Percentiles rank a stretch among this genome's conserved stretches.
These are phyloP conservation scores for Lophiotrema nucula DNA, from an alignment of 495 filamentous ascomycete species.

Conservation along the genomic window DNA sequence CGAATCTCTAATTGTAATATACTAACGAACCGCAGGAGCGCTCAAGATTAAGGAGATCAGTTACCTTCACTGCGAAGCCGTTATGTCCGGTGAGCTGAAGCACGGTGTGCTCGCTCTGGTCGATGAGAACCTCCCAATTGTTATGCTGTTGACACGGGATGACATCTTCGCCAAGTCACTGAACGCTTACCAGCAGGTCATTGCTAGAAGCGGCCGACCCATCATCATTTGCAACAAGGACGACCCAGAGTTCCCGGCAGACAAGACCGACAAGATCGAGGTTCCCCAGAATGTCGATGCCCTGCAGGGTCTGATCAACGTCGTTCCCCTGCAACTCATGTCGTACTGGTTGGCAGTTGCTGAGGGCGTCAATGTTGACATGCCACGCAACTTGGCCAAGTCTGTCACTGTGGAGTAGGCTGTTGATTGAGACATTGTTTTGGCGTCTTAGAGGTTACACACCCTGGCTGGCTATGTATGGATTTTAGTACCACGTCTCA, in stretches of 20 bases:
- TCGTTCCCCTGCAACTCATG: constrained; percentile 95
- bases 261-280: constrained; percentile 92
- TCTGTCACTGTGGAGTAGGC: constrained; percentile 93
- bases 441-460: constrained; percentile 30
- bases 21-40: constrained; percentile 47
- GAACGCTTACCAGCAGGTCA: constrained; percentile 98
- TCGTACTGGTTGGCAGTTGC: constrained; percentile 97
- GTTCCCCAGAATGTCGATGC: constrained; percentile 93
- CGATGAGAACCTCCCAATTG: constrained; percentile 96
- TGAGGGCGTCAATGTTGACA: constrained; percentile 95
- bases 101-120: constrained; percentile 96
- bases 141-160: constrained; percentile 98
- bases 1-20: not conserved
- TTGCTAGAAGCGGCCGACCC: constrained; percentile 88
- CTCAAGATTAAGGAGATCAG: constrained; percentile 99
- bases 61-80: constrained; percentile 97
- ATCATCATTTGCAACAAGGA: constrained; percentile 96
- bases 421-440: not conserved
- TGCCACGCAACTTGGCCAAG: constrained; percentile 97
- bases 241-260: constrained; percentile 83
- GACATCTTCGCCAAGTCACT: constrained; percentile 94
- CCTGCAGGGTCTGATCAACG: constrained; percentile 93
- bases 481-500: constrained; percentile 8
- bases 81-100: constrained; percentile 99
- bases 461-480: constrained; percentile 27